Percentiles rank a stretch among this genome's conserved stretches.
Evolutionary conservation across 129 eudicot genomes (phyloP).

Genomic region (Artemisia argyi): DNA sequence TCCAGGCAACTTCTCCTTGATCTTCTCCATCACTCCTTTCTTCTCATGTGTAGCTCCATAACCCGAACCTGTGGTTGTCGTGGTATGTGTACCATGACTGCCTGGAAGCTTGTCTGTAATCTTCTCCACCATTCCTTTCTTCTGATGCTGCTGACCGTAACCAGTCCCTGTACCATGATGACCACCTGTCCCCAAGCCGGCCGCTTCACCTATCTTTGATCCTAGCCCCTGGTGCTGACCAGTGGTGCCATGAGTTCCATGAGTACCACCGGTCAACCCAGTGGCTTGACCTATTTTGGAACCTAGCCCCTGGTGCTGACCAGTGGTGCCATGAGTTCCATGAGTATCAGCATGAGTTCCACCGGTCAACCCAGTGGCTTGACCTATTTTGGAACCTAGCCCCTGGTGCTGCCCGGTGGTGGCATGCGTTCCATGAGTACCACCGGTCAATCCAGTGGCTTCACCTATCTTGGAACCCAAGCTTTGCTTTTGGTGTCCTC

Average conservation of each 20-base stretch:
- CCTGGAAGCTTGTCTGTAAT: conserved; percentile 61
- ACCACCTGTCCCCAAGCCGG: not conserved
- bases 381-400: not conserved
- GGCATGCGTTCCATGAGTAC: not conserved
- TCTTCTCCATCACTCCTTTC: conserved; percentile 75
- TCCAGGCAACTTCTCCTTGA: conserved; percentile 73
- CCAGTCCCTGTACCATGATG: not conserved
- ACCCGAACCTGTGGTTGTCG: conserved; percentile 4
- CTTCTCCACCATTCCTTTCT: conserved; percentile 57
- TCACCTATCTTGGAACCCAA: conserved; percentile 13
- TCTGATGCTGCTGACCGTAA: conserved; percentile 40
- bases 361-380: not conserved
- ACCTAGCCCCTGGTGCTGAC: conserved; percentile 14
- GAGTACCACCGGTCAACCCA: not conserved
- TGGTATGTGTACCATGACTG: conserved; percentile 9
- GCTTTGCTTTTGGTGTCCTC: conserved; percentile 10
- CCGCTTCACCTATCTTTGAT: not conserved
- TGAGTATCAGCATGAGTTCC: conserved; percentile 10
- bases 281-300: not conserved
- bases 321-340: not conserved
- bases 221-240: conserved; percentile 27
- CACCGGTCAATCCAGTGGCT: conserved; percentile 16
- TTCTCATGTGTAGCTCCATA: conserved; percentile 43
- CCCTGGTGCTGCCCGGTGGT: conserved; percentile 15
- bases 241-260: conserved; percentile 11